Percentiles rank a stretch among this genome's conserved stretches.
These are phyloP conservation scores for Dryas integrifolia DNA, from an alignment of 331 rosid genomes.

Conservation along the genomic window DNA sequence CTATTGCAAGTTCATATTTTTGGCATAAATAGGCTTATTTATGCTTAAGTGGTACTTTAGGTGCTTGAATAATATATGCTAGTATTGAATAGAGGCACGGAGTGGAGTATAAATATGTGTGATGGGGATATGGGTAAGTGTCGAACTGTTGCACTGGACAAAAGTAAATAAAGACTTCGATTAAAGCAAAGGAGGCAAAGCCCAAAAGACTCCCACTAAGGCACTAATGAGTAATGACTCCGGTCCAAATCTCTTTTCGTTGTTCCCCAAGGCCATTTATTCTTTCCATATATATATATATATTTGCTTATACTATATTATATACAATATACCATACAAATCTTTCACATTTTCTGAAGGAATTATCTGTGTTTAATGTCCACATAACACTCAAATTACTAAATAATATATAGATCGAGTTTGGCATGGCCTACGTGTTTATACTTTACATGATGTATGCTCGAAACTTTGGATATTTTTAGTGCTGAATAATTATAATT, in stretches of 20 bases:
- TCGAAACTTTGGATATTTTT: no score
- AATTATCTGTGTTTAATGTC: background rate
- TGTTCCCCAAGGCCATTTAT: slow-evolving; percentile 26
- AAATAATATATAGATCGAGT: no score
- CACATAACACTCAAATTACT: no score
- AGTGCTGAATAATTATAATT: background rate
- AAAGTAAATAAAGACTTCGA: slow-evolving; percentile 39
- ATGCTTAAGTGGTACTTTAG: background rate
- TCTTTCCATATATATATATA: slow-evolving; percentile 4
- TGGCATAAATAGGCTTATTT: background rate
- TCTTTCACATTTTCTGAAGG: background rate
- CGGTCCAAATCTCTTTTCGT: slow-evolving; percentile 25
- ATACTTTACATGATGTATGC: no score
- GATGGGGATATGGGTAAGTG: no score
- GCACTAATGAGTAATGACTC: background rate
- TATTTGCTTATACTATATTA: no score
- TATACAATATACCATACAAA: no score
- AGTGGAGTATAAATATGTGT: no score
- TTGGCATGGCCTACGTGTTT: no score
- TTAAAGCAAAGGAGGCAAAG: slow-evolving; percentile 25
- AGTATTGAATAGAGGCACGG: no score
- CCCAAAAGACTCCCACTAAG: slow-evolving; percentile 4
- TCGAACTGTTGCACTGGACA: background rate
- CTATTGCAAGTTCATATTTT: background rate
- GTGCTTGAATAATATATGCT: background rate